Base-by-base conservation (phyloP, 2,329 filamentous ascomycete genomes). In the Ustulina deusta region DNA sequence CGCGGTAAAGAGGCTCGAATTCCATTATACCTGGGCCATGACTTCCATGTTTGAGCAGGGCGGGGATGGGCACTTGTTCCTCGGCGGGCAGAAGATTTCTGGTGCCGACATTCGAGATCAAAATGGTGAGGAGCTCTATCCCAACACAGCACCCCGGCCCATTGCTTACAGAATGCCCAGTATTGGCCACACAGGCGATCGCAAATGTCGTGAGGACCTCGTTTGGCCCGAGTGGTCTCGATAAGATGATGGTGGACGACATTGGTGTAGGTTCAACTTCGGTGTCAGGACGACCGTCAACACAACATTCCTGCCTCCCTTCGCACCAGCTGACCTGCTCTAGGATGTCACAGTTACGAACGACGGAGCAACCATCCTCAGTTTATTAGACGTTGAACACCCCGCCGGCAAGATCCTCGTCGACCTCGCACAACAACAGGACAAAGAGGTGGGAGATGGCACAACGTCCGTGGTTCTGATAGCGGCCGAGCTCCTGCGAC, bases 211-310 rank as follows among this genome's bases (percentile, higher is more conserved):
- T 99, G 81, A 98, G 97, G 86, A 97, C 93, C 82, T 99, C 96
- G 17, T 99, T 99, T 79, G 96, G 96, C 63, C 96, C 96, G 59
- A 97, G 93, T 70, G 96, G 96, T 56, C 88, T 99, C 73, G 96
- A 99, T 81, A 99, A 99, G 89, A 99, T 99, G 96, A 98, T 99
- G 96, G 96, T 99, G 76, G 96, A 99, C 83, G 96, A 99, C 80
- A 98, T 99, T 81, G 96, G 96, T 78, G 91, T 93, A 88, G 76
- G 90, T 76, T 65, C 15, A 40, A 13, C 49, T 38, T 49, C 29
- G 27, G 32, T n/a, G 6, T 25, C 55, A 25, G 11, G 9, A 6
- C 48, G 13, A 27, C 1, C 32, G 22, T 25, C 38, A 4, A 20
- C 7, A 15, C 25, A 7, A n/a, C 17, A 7, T 22, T 22, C 11